These are phyloP conservation scores for Hypoxylon sp. DNA, from an alignment of 2,329 filamentous ascomycete genomes.

Conservation along the genomic window DNA sequence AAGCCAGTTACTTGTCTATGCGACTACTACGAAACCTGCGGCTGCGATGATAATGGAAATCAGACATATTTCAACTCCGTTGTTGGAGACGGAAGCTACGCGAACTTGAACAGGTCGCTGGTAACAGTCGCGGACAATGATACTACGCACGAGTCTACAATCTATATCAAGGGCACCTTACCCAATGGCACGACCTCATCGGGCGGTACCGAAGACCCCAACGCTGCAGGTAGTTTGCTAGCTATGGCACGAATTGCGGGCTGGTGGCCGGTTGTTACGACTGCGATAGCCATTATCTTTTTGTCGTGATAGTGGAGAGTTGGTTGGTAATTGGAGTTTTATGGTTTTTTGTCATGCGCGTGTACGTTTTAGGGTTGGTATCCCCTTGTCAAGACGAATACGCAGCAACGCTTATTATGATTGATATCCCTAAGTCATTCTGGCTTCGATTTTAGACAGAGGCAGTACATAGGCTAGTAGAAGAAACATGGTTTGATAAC, in stretches of 20 bases:
- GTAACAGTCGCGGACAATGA: conserved; percentile 74
- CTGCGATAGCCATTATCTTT: conserved; percentile 61
- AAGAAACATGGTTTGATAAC: not conserved
- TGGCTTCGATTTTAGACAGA: not conserved
- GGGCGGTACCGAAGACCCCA: conserved; percentile 59
- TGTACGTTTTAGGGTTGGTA: not conserved
- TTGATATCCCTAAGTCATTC: conserved; percentile 23
- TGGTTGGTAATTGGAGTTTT: not conserved
- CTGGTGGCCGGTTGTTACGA: conserved; percentile 64
- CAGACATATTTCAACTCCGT: conserved; percentile 71
- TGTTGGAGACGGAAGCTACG: conserved; percentile 74
- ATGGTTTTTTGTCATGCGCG: conserved; percentile 6
- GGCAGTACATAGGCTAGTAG: not conserved
- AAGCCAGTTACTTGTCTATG: conserved; percentile 74
- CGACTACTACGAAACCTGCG: conserved; percentile 63
- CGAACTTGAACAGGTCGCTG: conserved; percentile 70
- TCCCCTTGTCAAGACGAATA: not conserved
- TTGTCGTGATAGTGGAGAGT: conserved; percentile 50
- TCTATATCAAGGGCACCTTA: conserved; percentile 82
- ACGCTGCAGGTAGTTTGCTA: conserved; percentile 53
- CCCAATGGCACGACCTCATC: conserved; percentile 73
- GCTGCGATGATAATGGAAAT: conserved; percentile 74
- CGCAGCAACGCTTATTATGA: conserved; percentile 9
- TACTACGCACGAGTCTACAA: conserved; percentile 65
- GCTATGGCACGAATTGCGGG: conserved; percentile 58